These are phyloP conservation scores for Flammula alnicola DNA, from an alignment of 1,284 basidiomycete species.

Conservation along the genomic window DNA sequence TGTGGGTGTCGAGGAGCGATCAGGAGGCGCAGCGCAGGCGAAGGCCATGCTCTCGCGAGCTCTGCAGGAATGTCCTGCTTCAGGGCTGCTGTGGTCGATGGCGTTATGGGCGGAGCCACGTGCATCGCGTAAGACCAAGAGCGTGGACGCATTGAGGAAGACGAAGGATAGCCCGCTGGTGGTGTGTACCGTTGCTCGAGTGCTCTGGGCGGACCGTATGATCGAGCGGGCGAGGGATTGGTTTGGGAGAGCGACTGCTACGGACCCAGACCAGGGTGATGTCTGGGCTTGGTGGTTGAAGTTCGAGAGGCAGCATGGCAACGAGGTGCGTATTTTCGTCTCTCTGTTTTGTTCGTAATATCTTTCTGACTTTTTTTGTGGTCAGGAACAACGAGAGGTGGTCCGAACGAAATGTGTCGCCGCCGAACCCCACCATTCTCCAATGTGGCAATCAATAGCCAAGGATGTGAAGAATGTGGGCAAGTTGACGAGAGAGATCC, in stretches of 20 bases:
- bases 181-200: conserved; percentile 87
- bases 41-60: conserved; percentile 86
- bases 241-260: conserved; percentile 82
- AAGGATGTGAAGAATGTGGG: conserved; percentile 82
- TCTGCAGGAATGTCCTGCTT: conserved; percentile 91
- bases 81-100: conserved; percentile 89
- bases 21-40: conserved; percentile 77
- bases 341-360: too few species aligned
- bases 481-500: conserved; percentile 69
- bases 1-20: conserved; percentile 88
- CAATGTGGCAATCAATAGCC: conserved; percentile 80
- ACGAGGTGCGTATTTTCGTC: conserved; percentile 40
- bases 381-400: conserved; percentile 77
- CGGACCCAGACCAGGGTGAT: conserved; percentile 81
- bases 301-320: conserved; percentile 92
- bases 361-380: too few species aligned
- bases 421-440: conserved; percentile 87
- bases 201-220: conserved; percentile 96
- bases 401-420: conserved; percentile 71
- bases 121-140: conserved; percentile 84
- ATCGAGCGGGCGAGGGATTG: conserved; percentile 93
- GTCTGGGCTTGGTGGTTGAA: conserved; percentile 96
- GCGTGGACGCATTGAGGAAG: conserved; percentile 92
- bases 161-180: conserved; percentile 86
- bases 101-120: conserved; percentile 91